phyloP scores from a whole-genome alignment of 1,284 basidiomycete genomes.

The Apiotrichum veenhuisii region DNA sequence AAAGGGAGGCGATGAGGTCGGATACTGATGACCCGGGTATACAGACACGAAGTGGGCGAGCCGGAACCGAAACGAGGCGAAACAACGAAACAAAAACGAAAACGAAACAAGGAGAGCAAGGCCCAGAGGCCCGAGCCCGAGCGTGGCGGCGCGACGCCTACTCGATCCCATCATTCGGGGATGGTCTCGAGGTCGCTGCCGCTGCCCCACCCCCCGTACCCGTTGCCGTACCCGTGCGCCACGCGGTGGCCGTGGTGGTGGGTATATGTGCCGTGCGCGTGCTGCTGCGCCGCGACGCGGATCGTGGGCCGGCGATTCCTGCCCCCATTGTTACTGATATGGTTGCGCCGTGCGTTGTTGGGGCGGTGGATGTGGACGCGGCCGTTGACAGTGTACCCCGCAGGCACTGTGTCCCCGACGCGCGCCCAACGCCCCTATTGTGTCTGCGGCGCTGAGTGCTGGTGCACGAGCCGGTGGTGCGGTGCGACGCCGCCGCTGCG shows the following conservation, averaged over 20 bases:
- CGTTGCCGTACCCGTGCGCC: background rate
- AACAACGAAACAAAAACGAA: too few species aligned
- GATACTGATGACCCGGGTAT: too few species aligned
- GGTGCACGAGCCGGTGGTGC: conserved; percentile 4
- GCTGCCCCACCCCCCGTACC: background rate
- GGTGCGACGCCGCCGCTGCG: conserved; percentile 11
- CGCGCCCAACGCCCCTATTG: background rate
- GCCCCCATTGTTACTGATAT: background rate
- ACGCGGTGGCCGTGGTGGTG: background rate
- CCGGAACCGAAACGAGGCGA: too few species aligned
- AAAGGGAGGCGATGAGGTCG: too few species aligned
- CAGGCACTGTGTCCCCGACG: too few species aligned
- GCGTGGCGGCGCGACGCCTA: too few species aligned
- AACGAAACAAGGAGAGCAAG: background rate
- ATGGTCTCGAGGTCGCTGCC: conserved; percentile 4
- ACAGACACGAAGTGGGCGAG: too few species aligned
- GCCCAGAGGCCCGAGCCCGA: too few species aligned
- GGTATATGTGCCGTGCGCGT: background rate
- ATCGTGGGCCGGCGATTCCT: background rate
- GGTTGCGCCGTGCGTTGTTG: background rate
- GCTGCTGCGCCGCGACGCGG: background rate
- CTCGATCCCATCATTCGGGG: background rate
- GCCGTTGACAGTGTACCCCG: background rate
- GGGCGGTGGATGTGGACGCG: background rate
- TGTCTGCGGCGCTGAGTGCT: too few species aligned